These are phyloP conservation scores for Syncephalastrum monosporum DNA, from an alignment of 371 early-diverging fungal species.

Conservation along the genomic window DNA sequence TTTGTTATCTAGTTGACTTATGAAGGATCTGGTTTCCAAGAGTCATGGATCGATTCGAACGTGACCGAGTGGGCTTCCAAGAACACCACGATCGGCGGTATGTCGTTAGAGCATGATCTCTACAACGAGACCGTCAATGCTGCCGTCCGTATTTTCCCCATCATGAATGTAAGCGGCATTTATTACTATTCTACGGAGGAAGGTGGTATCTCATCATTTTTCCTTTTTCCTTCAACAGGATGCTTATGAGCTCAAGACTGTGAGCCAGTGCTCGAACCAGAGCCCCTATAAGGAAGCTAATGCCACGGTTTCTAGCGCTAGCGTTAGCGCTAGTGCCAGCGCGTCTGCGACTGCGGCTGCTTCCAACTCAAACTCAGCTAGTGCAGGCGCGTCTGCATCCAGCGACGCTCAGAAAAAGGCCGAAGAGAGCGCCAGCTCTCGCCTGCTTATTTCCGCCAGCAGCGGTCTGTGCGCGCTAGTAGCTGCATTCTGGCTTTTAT, in stretches of 20 bases:
- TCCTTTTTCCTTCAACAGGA: constrained; percentile 17
- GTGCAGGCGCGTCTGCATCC: no score
- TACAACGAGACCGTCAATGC: constrained; percentile 36
- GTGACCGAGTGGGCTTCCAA: constrained; percentile 40
- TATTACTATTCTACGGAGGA: no score
- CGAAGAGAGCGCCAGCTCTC: no score
- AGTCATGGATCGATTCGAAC: constrained; percentile 37
- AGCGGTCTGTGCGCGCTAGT: no score
- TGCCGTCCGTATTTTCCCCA: constrained; percentile 38
- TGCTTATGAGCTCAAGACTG: constrained; percentile 39
- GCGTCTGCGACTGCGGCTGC: no score
- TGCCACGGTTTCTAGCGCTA: no score
- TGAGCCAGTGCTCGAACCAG: constrained; percentile 42
- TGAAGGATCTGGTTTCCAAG: constrained; percentile 12
- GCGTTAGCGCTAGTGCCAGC: no score
- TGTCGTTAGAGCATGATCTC: constrained; percentile 46
- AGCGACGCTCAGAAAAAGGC: no score
- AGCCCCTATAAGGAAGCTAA: constrained; percentile 34
- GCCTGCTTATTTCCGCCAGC: no score
- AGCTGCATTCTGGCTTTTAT: no score
- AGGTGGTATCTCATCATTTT: neutral
- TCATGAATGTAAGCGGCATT: constrained; percentile 12
- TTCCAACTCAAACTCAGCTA: no score
- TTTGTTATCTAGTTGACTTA: constrained; percentile 4
- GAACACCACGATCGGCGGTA: constrained; percentile 29